Percentiles rank a stretch among this genome's conserved stretches.
These are phyloP conservation scores for Sapria himalayana DNA, from an alignment of 345 rosid genomes.

Conservation along the genomic window DNA sequence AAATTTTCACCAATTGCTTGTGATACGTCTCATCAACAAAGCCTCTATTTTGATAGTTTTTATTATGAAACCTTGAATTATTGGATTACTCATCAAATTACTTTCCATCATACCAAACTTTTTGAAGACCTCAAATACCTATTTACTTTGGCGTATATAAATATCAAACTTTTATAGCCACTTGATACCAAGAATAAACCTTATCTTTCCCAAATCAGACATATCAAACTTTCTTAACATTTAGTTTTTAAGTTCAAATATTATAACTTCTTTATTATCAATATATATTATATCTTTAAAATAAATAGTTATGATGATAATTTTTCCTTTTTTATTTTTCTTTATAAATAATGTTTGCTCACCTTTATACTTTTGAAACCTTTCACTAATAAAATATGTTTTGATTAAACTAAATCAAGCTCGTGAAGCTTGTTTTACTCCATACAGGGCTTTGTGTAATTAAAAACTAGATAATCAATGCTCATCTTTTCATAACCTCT, in stretches of 20 bases:
- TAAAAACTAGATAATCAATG: background rate
- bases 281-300: background rate
- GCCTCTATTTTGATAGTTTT: background rate
- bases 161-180: background rate
- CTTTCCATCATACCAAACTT: background rate
- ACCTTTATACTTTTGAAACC: background rate
- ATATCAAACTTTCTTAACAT: background rate
- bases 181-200: background rate
- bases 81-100: background rate
- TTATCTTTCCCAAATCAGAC: background rate
- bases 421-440: background rate
- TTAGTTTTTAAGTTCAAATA: background rate
- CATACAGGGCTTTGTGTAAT: too few relatives aligned
- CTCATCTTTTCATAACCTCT: background rate
- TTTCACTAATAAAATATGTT: background rate
- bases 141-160: background rate
- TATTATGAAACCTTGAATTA: background rate
- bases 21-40: background rate
- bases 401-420: background rate
- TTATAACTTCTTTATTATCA: background rate
- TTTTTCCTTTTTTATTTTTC: background rate
- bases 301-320: background rate
- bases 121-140: background rate
- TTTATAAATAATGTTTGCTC: background rate
- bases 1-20: background rate